A percentile compares a stretch with the other conserved stretches of the same genome.
phyloP scores from a whole-genome alignment of 805 yeast genomes.

The Saturnispora sanitii region DNA sequence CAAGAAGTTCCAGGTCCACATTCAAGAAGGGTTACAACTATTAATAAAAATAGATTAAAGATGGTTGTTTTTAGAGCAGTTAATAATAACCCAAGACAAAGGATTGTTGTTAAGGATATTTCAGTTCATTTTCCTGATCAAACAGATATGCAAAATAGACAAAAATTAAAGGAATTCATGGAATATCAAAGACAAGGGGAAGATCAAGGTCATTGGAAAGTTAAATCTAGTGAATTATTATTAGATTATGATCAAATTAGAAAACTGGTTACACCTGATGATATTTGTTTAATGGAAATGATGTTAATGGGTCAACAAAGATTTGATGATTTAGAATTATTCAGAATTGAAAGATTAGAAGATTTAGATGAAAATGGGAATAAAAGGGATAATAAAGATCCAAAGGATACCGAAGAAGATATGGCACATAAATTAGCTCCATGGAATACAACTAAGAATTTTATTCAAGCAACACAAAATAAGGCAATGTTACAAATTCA shows the following conservation, averaged over 20 bases:
- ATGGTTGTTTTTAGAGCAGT: conserved; percentile 89
- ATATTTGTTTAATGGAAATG: conserved; percentile 72
- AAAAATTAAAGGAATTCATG: conserved; percentile 93
- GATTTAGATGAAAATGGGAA: conserved; percentile 13
- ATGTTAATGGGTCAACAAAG: conserved; percentile 92
- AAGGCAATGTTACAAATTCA: conserved; percentile 93
- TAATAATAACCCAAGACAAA: conserved; percentile 60
- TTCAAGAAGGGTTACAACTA: conserved; percentile 89
- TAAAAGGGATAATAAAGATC: conserved; percentile 22
- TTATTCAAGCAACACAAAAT: conserved; percentile 88
- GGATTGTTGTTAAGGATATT: conserved; percentile 79
- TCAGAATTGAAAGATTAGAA: conserved; percentile 31
- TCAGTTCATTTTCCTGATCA: conserved; percentile 93
- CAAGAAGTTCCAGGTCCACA: conserved; percentile 97
- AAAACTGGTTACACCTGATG: conserved; percentile 87
- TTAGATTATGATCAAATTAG: conserved; percentile 71
- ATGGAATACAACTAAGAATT: conserved; percentile 90
- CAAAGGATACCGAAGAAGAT: conserved; percentile 40
- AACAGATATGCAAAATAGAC: conserved; percentile 94
- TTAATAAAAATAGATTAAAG: conserved; percentile 79
- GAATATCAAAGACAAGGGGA: conserved; percentile 90
- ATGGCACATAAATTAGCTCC: conserved; percentile 82
- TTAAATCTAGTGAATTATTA: conserved; percentile 56
- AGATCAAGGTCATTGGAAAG: conserved; percentile 92
- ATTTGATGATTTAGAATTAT: conserved; percentile 68